A percentile compares a stretch with the other conserved stretches of the same genome.
phyloP scores from a whole-genome alignment of 352 stramenopile species.

The Pythium brachiatum region DNA sequence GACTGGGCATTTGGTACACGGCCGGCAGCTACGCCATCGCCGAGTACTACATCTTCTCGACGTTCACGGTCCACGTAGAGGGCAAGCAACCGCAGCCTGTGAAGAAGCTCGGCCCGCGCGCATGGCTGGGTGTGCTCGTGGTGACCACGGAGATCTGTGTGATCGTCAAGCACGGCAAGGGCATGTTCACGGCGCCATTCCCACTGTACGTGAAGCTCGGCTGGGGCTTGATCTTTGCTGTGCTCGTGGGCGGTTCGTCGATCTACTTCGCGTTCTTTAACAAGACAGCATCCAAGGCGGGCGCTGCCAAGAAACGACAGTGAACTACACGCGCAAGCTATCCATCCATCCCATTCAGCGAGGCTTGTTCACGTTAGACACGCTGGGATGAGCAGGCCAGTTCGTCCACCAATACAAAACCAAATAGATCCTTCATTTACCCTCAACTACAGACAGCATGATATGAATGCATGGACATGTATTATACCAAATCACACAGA shows the following conservation, averaged over 20 bases:
- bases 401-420: not conserved
- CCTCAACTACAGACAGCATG: too few relatives aligned
- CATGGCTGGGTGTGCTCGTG: slow-evolving; percentile 81
- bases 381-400: too few relatives aligned
- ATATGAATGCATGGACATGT: not conserved
- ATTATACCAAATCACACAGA: slow-evolving; percentile 3
- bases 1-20: slow-evolving; percentile 81
- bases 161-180: slow-evolving; percentile 80
- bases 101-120: slow-evolving; percentile 78
- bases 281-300: slow-evolving; percentile 25
- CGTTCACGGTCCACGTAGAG: slow-evolving; percentile 73
- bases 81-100: slow-evolving; percentile 51
- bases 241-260: slow-evolving; percentile 75
- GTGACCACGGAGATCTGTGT: slow-evolving; percentile 75
- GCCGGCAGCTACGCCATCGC: slow-evolving; percentile 83
- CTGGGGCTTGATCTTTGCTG: slow-evolving; percentile 69
- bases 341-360: not conserved
- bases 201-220: slow-evolving; percentile 74
- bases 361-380: too few relatives aligned
- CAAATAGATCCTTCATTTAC: not conserved
- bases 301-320: slow-evolving; percentile 13
- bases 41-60: slow-evolving; percentile 90
- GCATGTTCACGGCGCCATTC: slow-evolving; percentile 89
- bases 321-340: not conserved
- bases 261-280: slow-evolving; percentile 85